phyloP scores from a whole-genome alignment of 495 filamentous ascomycete species.

The Aspergillus cristatus region DNA sequence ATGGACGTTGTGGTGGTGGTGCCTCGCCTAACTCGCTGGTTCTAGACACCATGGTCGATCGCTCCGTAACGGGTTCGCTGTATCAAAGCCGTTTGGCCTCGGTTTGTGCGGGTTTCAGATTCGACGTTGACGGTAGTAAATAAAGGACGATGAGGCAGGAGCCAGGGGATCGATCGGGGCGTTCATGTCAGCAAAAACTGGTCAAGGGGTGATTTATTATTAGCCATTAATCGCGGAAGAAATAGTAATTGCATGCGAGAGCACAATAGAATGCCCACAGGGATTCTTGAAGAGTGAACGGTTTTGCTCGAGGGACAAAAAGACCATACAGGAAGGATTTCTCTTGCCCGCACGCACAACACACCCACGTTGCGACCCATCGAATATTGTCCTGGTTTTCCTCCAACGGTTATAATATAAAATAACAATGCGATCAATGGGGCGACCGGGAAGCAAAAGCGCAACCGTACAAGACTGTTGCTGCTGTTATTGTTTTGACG shows the following conservation, averaged over 20 bases:
- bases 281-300: too few species aligned
- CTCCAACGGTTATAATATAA: neutral
- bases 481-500: conserved; percentile 8
- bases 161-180: conserved; percentile 24
- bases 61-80: conserved; percentile 3
- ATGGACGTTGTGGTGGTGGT: conserved; percentile 17
- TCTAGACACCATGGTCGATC: conserved; percentile 31
- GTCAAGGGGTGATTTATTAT: conserved; percentile 4
- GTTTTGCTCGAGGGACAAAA: too few species aligned
- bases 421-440: conserved; percentile 1
- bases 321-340: conserved; percentile 22
- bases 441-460: neutral
- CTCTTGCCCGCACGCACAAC: conserved; percentile 20
- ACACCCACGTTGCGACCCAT: conserved; percentile 15
- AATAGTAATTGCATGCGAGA: neutral
- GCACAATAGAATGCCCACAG: too few species aligned
- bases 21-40: conserved; percentile 30
- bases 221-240: too few species aligned
- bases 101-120: conserved; percentile 17
- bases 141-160: conserved; percentile 27
- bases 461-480: conserved; percentile 2
- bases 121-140: conserved; percentile 7
- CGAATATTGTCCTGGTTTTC: conserved; percentile 1
- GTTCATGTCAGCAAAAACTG: conserved; percentile 32
- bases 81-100: conserved; percentile 6